Base-by-base conservation (phyloP, 2,329 filamentous ascomycete species). In the Penicillium sp. region DNA sequence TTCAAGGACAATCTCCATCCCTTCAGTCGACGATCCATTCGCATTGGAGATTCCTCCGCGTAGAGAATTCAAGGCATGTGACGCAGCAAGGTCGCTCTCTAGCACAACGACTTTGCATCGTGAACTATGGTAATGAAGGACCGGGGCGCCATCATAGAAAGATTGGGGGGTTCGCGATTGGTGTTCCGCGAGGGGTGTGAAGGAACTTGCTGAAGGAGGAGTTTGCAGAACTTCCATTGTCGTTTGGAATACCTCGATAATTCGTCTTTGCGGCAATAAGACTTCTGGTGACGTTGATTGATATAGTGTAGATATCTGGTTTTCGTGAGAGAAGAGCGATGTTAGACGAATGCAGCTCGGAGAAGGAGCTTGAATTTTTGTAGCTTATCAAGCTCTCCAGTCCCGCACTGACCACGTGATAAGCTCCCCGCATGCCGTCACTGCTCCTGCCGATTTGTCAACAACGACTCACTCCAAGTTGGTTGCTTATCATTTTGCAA, bases 101-200 rank as follows among this genome's bases (percentile, higher is more conserved):
- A 74, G 64, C 49, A 77, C 65, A 8, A 76, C 69, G 8, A 79
- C 63, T 58, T 77, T 77, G 64, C 75, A 77, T 63, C 68, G 64
- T 56, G 74, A 67, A 63, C 74, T 75, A 61, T 75, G 72, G 64
- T 79, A 75, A 69, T 79, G 71, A 16, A 79, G 72, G 52, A 79
- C 70, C 45, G 77, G 69, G 3, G 75, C 75, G 18, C 75, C 75
- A 52, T 67, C 66, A 66, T 78, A 73, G 69, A 79, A 79, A 9
- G 77, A 79, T 47, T 68, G 68, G 14, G 77, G 77, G 9, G 77
- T 79, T 52, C 71, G 71, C 47, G 77, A 77, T 59, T 79, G 77
- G 64, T 78, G 76, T 56, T 76, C 71, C 11, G 71, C 68, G 45
- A 79, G 67, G 16, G 75, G 69, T 38, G 74, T 67, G 61, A 77